These are phyloP conservation scores for Rutstroemia sydowiana DNA, from an alignment of 2,329 filamentous ascomycete genomes.

Conservation along the genomic window DNA sequence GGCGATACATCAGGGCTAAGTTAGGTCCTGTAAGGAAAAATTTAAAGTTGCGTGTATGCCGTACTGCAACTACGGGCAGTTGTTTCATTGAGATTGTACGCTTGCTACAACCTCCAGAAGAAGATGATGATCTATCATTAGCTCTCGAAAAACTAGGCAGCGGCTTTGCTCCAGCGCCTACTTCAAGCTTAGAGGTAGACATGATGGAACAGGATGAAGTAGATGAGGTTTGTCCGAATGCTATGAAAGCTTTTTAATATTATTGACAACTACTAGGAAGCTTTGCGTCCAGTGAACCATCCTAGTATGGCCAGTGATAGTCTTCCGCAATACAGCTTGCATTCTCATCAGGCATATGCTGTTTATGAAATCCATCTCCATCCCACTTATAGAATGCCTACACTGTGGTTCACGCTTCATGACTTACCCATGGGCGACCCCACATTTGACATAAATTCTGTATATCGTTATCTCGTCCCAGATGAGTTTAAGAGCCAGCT, in stretches of 20 bases:
- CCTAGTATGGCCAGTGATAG: neutral
- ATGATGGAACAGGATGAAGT: constrained; percentile 23
- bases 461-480: constrained; percentile 66
- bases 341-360: constrained; percentile 36
- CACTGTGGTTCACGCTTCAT: constrained; percentile 66
- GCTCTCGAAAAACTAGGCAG: constrained; percentile 22
- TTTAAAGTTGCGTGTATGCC: constrained; percentile 47
- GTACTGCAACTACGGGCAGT: constrained; percentile 22
- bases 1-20: constrained; percentile 49
- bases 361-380: constrained; percentile 69
- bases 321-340: constrained; percentile 21
- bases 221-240: constrained; percentile 24
- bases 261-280: constrained; percentile 18
- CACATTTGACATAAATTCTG: constrained; percentile 56
- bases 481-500: constrained; percentile 55
- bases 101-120: constrained; percentile 21
- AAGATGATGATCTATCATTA: constrained; percentile 24
- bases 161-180: constrained; percentile 1
- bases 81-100: constrained; percentile 28
- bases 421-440: constrained; percentile 48
- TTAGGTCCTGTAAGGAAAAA: constrained; percentile 46
- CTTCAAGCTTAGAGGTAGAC: constrained; percentile 21
- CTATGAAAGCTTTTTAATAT: neutral
- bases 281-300: constrained; percentile 12
- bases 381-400: constrained; percentile 66